A percentile compares a stretch with the other conserved stretches of the same genome.
Evolutionary conservation across 345 rosid genomes (phyloP).

Genomic region (Litchi chinensis): DNA sequence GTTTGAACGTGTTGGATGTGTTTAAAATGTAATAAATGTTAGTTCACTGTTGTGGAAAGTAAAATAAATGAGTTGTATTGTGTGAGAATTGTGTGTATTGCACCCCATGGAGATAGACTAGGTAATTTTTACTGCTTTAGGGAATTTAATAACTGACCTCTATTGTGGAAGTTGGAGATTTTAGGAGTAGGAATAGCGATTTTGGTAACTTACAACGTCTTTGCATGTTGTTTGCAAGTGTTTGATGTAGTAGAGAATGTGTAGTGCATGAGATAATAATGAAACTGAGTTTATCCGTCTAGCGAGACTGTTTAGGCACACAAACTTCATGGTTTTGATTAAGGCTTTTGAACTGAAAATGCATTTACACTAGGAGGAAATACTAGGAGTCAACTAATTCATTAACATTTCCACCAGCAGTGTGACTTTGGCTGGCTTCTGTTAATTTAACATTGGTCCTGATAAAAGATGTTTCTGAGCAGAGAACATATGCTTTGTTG

Average conservation of each 20-base stretch:
- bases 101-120: not conserved
- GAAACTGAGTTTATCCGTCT: not conserved
- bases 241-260: slow-evolving; percentile 9
- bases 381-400: not conserved
- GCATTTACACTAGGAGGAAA: not conserved
- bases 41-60: not conserved
- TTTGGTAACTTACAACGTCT: not conserved
- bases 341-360: not conserved
- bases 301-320: not conserved
- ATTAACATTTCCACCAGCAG: not conserved
- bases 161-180: not conserved
- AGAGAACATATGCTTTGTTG: not conserved
- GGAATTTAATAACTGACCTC: not conserved
- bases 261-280: not conserved
- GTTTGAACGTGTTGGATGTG: not conserved
- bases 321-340: not conserved
- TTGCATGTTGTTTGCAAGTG: not conserved
- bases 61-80: not conserved
- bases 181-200: not conserved
- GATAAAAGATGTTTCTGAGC: not conserved
- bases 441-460: not conserved
- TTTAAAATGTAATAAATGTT: not conserved
- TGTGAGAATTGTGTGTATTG: not conserved
- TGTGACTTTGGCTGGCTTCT: not conserved
- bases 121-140: not conserved